Base-by-base conservation (phyloP, 192 early-diverging fungal species). In the Obelidium mucronatum region DNA sequence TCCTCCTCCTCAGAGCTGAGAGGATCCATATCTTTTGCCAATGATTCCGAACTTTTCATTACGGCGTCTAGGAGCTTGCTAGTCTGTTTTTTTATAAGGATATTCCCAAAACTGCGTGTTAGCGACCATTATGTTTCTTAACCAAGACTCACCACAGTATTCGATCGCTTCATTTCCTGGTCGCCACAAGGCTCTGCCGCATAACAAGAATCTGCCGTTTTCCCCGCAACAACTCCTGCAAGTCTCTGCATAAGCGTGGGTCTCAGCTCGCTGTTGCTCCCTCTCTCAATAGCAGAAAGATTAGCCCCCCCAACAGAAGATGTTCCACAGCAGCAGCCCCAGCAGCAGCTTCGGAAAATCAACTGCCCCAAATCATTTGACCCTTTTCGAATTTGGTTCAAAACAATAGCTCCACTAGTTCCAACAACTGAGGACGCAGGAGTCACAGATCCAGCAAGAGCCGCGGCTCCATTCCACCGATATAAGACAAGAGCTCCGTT, bases 231-330 rank as follows among this genome's bases (percentile, higher is more conserved):
- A 8, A 37, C 70, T 2, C 19, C 36, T 22, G 37, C 70, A 30
- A 72, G 59, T 15, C 70, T 30, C 36, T 72, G 70, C 37, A 72
- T 72, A 8, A 72, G 34, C 26, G 56, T 72, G 5, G 70, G 56
- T 33, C 55, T 22, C 17, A 65, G 26, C 28, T 35, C 35, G 8
- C 56, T 24, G 8, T 59, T 59, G 6, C 8, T 24, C 31, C 11
- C 24, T 11, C 13, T 22, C 6, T 59, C 56, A 22, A 8, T 31
- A 0, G 40, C 1, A 24, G 39, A 5, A 24, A 19, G 3, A 1
- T 8, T 68, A 8, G 66, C 19, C n/a, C 28, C 8, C 17, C 19
- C 1, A 15, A 1, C 28, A 68, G 19, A 0, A 42, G 66, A 24
- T 30, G 66, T 28, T 37, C 28, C 62, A 60, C 8, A 19, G 58